Evolutionary conservation across 305 asterid genomes (phyloP).

Genomic region (Striga hermonthica): DNA sequence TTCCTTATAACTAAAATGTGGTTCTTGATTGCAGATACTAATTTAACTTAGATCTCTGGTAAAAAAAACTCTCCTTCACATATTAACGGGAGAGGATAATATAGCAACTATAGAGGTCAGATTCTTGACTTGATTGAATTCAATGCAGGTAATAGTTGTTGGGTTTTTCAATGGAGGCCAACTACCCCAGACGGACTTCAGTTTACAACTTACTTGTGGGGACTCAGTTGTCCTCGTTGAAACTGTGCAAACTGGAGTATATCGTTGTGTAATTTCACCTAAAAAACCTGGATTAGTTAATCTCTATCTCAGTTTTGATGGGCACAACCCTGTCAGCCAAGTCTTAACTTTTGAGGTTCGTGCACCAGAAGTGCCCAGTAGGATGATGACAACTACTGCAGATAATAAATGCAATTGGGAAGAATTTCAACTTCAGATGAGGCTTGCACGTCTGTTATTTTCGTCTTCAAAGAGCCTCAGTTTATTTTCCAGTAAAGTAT

Average conservation of each 20-base stretch:
- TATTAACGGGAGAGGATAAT: no score
- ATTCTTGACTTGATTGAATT: background rate
- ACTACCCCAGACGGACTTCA: conserved; percentile 34
- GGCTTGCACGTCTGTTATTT: conserved; percentile 60
- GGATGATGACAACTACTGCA: conserved; percentile 34
- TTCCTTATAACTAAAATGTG: background rate
- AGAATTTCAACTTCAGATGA: conserved; percentile 52
- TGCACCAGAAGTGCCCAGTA: conserved; percentile 39
- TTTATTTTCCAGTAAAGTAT: conserved; percentile 41
- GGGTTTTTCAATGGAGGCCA: conserved; percentile 52
- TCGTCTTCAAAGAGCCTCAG: conserved; percentile 52
- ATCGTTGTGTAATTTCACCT: conserved; percentile 51
- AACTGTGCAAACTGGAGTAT: conserved; percentile 56
- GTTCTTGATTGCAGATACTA: background rate
- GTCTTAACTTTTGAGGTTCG: conserved; percentile 53
- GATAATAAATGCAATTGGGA: conserved; percentile 46
- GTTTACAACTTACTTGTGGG: conserved; percentile 53
- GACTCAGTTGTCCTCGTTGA: conserved; percentile 45
- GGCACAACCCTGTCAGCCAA: conserved; percentile 61
- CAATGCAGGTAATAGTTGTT: conserved; percentile 57
- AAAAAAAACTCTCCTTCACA: background rate
- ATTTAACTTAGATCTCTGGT: conserved; percentile 8
- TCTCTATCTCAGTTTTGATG: conserved; percentile 58
- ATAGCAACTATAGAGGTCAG: no score
- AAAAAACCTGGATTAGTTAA: conserved; percentile 54